These are phyloP conservation scores for Cladophialophora carrionii DNA, from an alignment of 2,329 filamentous ascomycete species.

Conservation along the genomic window DNA sequence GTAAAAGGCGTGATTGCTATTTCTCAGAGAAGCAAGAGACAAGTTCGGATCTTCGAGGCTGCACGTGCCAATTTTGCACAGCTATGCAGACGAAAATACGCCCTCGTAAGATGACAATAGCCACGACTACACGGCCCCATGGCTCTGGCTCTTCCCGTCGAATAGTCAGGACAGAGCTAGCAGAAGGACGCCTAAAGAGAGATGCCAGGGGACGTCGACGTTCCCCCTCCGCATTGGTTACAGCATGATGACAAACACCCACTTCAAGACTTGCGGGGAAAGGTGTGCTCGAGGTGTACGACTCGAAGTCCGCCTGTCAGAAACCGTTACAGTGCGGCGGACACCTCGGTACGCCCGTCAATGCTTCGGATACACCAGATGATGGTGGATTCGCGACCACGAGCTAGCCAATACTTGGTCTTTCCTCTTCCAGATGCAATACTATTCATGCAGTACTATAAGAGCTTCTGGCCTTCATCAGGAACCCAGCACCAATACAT, in stretches of 20 bases:
- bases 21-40: background rate
- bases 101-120: background rate
- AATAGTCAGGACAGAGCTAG: background rate
- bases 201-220: background rate
- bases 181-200: background rate
- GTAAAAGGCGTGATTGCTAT: conserved; percentile 9
- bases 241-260: background rate
- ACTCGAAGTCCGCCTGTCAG: background rate
- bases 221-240: background rate
- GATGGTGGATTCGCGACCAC: background rate
- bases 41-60: background rate
- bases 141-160: no score
- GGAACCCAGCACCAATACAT: background rate
- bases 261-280: background rate
- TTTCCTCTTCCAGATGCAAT: background rate
- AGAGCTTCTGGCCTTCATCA: background rate
- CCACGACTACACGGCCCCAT: no score
- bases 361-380: background rate
- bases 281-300: background rate
- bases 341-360: background rate
- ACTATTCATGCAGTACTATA: background rate
- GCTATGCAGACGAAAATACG: background rate
- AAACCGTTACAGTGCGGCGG: background rate
- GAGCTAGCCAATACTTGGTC: background rate
- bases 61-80: background rate